Percentiles rank a stretch among this genome's conserved stretches.
Evolutionary conservation across 768 basidiomycete species (phyloP).

Genomic region (Saitozyma podzolica): DNA sequence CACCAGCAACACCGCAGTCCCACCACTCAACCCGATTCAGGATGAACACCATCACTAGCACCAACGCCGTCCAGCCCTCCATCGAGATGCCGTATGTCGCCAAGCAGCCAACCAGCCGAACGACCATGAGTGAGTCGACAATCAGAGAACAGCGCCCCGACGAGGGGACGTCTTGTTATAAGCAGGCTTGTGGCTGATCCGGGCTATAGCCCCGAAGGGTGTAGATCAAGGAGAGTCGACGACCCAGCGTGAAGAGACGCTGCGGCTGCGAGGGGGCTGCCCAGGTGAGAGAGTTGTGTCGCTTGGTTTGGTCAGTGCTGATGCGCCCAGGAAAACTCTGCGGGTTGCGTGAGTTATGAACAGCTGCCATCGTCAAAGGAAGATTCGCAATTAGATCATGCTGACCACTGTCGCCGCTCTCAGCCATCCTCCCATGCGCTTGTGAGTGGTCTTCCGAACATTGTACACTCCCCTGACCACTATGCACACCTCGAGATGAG

Average conservation of each 20-base stretch:
- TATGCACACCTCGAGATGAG: neutral
- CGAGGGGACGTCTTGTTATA: too few species aligned
- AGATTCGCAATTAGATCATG: neutral
- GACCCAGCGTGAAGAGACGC: slow-evolving; percentile 11
- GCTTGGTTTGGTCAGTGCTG: neutral
- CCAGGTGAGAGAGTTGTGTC: slow-evolving; percentile 12
- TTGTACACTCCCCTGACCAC: neutral
- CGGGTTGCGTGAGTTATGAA: slow-evolving; percentile 37
- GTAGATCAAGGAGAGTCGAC: slow-evolving; percentile 8
- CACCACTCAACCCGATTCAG: too few species aligned
- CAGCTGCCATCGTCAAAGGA: neutral
- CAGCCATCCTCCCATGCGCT: slow-evolving; percentile 42
- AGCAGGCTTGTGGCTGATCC: too few species aligned
- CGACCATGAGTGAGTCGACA: slow-evolving; percentile 36
- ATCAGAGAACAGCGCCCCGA: too few species aligned
- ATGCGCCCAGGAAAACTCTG: slow-evolving; percentile 32
- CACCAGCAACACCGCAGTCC: slow-evolving; percentile 1
- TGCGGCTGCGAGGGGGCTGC: slow-evolving; percentile 45
- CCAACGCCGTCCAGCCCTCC: slow-evolving; percentile 32
- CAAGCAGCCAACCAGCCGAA: slow-evolving; percentile 30
- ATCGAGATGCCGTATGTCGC: slow-evolving; percentile 29
- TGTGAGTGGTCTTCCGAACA: neutral
- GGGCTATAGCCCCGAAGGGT: slow-evolving; percentile 7
- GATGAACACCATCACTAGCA: too few species aligned
- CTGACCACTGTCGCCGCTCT: neutral